Evolutionary conservation across 371 early-diverging fungal genomes (phyloP).

Genomic region (Apophysomyces ossiformis): DNA sequence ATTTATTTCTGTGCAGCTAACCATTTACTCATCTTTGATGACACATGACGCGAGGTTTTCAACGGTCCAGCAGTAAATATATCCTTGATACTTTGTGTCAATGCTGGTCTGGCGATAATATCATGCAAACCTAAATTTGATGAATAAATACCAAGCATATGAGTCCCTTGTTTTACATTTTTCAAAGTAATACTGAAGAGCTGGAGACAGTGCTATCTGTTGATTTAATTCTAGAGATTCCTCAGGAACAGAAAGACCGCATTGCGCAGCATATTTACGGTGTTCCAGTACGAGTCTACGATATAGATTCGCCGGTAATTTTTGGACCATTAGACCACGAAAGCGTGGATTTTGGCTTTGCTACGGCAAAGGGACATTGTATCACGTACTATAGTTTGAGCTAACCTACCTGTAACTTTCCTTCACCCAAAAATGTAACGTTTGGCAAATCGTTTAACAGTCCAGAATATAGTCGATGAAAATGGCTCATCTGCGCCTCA

Average conservation of each 20-base stretch:
- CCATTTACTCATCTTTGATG: slow-evolving; percentile 71
- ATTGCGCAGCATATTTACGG: slow-evolving; percentile 19
- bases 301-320: slow-evolving; percentile 61
- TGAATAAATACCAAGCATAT: background rate
- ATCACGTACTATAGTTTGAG: background rate
- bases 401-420: slow-evolving; percentile 42
- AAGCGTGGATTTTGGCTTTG: slow-evolving; percentile 61
- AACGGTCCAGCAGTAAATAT: slow-evolving; percentile 83
- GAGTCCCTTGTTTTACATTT: slow-evolving; percentile 19
- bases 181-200: slow-evolving; percentile 31
- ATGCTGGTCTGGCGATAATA: slow-evolving; percentile 65
- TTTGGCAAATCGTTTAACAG: slow-evolving; percentile 77
- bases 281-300: slow-evolving; percentile 35
- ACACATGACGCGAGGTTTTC: slow-evolving; percentile 71
- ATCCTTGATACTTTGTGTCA: slow-evolving; percentile 92
- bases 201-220: slow-evolving; percentile 38
- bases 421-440: slow-evolving; percentile 61
- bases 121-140: slow-evolving; percentile 25
- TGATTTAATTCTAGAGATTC: slow-evolving; percentile 33
- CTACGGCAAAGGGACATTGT: slow-evolving; percentile 14
- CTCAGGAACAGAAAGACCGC: slow-evolving; percentile 28
- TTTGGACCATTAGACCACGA: slow-evolving; percentile 60
- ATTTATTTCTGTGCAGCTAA: slow-evolving; percentile 47
- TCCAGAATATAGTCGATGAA: slow-evolving; percentile 78
- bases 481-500: slow-evolving; percentile 70